phyloP scores from a whole-genome alignment of 208 protist species.

The Acanthamoeba castellanii region DNA sequence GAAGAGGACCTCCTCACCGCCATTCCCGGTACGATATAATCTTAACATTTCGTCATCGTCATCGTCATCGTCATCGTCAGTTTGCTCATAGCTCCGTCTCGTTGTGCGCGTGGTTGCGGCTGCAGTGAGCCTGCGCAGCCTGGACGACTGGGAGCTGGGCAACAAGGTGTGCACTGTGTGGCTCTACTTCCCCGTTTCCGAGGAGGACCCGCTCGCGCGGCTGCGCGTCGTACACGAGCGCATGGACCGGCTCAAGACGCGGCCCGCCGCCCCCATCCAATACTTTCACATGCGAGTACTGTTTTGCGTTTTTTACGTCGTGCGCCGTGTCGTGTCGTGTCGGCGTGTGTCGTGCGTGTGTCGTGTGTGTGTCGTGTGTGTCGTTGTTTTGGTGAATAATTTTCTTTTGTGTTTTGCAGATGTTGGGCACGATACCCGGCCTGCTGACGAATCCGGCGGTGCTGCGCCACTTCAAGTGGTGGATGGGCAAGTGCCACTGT shows the following conservation, averaged over 20 bases:
- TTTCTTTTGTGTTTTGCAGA: background rate
- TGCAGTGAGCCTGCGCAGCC: background rate
- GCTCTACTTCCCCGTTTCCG: slow-evolving; percentile 22
- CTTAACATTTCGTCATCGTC: too few relatives aligned
- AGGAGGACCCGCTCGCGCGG: background rate
- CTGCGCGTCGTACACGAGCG: background rate
- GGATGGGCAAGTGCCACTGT: slow-evolving; percentile 28
- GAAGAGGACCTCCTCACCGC: background rate
- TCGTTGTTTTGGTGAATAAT: background rate
- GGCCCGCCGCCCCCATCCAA: background rate
- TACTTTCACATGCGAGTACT: slow-evolving; percentile 13
- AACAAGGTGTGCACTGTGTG: slow-evolving; percentile 57
- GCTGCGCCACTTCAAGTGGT: slow-evolving; percentile 49
- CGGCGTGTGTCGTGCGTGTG: background rate
- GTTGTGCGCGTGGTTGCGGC: too few relatives aligned
- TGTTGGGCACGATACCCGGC: background rate
- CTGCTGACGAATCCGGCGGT: slow-evolving; percentile 6
- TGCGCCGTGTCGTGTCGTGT: background rate
- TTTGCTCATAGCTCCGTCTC: background rate
- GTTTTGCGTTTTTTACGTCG: background rate
- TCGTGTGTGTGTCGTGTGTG: background rate
- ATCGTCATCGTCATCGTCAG: too few relatives aligned
- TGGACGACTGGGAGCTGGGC: slow-evolving; percentile 52
- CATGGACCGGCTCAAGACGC: background rate
- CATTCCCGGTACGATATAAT: background rate